Evolutionary conservation across 2,329 filamentous ascomycete species (phyloP), one percentile per base, ranked within the genome.

Genomic region (Sporothrix variecibatus): DNA sequence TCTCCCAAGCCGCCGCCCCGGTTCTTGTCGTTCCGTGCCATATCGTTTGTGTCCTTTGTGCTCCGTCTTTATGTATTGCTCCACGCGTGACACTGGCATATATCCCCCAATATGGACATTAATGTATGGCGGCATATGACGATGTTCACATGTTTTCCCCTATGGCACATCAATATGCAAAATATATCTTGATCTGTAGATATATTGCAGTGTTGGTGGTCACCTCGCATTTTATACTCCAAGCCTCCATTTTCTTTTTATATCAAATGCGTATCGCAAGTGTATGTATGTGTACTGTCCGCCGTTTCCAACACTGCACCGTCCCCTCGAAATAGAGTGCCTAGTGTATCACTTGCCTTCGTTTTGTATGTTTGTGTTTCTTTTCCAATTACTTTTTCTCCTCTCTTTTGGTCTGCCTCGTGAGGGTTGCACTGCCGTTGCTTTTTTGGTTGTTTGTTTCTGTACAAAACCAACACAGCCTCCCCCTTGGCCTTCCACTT

Each of bases 11-110:
- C 38, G 62, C 62, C 40, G 62, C 38, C 38, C 62, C 62, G 38
- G 62, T 67, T 46, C 40, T 46, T 28, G 62, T 26, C 38, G 38
- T 67, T 46, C 38, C 62, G 62, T 67, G 34, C 62, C 62, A 38
- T 26, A 26, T 67, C 43, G 40, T 46, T n/a, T 65, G 20, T 26
- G 26, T 34, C 15, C 26, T 56, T 23, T 26, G n/a, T 56, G n/a
- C 51, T 56, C n/a, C 26, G n/a, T 49, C 20, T 49, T 49, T 49
- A 56, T 67, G 60, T 31, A 23, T 12, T 62, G 58, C 58, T 38
- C 58, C 58, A 38, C 20, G 34, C 58, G 9, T 64, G 58, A 23
- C 58, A 40, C 31, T 38, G 58, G 58, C 31, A 64, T 40, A 62
- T 23, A 31, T 31, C 26, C 51, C 8, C 23, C 23, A 34, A 60